Conservation (phyloP, 257 asterid genomes). For the Solanum ossicruentum region DNA sequence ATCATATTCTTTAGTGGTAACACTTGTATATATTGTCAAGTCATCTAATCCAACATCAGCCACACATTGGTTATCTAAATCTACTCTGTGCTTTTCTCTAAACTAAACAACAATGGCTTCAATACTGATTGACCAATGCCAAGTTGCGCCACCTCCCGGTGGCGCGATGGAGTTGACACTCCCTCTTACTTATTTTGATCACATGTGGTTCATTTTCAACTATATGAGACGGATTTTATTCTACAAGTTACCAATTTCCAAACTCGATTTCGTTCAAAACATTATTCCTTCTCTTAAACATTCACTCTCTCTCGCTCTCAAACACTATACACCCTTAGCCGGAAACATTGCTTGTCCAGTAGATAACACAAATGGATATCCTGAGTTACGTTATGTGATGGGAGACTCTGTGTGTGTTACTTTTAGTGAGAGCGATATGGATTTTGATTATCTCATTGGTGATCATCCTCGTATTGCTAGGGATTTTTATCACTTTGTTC, state of each 20-base stretch:
- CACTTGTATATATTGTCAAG: too few relatives aligned
- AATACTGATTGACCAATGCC: constrained; percentile 1
- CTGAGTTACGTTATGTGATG: not conserved
- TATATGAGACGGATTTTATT: not conserved
- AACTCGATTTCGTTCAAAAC: not conserved
- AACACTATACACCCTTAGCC: constrained; percentile 3
- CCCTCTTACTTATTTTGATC: constrained; percentile 5
- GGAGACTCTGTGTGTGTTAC: not conserved
- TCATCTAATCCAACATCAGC: too few relatives aligned
- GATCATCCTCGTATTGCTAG: not conserved
- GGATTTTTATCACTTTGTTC: constrained; percentile 3
- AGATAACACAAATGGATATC: not conserved
- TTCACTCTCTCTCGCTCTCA: constrained; percentile 6
- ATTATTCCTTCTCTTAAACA: constrained; percentile 5
- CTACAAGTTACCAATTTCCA: not conserved
- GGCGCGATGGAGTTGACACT: not conserved
- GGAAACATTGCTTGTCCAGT: constrained; percentile 7
- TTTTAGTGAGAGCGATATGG: not conserved
- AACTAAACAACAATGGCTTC: not conserved
- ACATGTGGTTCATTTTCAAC: not conserved
- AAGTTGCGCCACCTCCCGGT: constrained; percentile 1
- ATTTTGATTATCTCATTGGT: not conserved
- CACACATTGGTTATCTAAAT: too few relatives aligned
- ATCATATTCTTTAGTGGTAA: too few relatives aligned
- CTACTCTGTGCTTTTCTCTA: too few relatives aligned